Conservation (phyloP, 75 land plant genomes). For the Pinus taeda region DNA sequence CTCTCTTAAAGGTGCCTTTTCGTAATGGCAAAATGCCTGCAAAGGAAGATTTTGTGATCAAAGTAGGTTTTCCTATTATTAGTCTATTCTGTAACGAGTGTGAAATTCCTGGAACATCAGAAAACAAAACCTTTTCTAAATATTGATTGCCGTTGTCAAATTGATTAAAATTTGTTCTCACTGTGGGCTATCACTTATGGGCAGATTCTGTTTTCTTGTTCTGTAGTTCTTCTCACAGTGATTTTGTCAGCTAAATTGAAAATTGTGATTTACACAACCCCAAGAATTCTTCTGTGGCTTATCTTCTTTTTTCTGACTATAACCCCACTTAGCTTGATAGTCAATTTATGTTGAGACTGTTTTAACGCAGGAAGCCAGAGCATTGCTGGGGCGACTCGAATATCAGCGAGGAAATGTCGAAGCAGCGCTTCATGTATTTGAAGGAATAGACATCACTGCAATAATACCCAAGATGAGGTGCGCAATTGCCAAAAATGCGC, state of each 20-base stretch:
- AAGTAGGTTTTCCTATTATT: neutral
- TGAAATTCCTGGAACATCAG: neutral
- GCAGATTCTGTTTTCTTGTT: neutral
- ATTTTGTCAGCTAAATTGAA: neutral
- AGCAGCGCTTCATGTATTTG: constrained; percentile 88
- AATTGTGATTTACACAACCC: neutral
- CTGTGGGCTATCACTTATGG: neutral
- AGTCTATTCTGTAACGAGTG: neutral
- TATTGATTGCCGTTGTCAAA: neutral
- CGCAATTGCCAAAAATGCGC: constrained; percentile 37
- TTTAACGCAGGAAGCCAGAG: constrained; percentile 77
- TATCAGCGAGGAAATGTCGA: constrained; percentile 81
- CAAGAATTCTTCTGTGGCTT: neutral
- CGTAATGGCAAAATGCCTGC: neutral
- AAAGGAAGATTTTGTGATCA: neutral
- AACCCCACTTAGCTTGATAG: neutral
- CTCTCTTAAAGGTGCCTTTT: neutral
- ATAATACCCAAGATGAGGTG: constrained; percentile 62
- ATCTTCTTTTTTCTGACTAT: neutral
- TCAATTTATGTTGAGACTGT: neutral
- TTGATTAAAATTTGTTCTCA: neutral
- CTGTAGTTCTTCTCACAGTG: neutral
- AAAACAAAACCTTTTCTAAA: neutral
- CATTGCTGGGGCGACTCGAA: constrained; percentile 78
- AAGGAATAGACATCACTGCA: constrained; percentile 72